phyloP scores from a whole-genome alignment of 2,329 filamentous ascomycete genomes.

The Claviceps cyperi region DNA sequence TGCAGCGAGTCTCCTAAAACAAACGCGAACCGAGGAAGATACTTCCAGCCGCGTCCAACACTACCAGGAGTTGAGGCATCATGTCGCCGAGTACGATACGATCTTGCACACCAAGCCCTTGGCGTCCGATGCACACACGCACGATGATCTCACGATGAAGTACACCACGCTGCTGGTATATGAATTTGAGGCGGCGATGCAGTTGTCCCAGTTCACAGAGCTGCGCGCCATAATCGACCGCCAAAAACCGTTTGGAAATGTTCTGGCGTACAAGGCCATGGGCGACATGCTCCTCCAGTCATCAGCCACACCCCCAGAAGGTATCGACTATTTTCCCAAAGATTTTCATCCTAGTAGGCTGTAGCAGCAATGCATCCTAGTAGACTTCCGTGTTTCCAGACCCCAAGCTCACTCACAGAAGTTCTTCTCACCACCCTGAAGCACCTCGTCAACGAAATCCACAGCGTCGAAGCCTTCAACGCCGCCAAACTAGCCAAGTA shows the following conservation, averaged over 20 bases:
- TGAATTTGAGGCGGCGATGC: slow-evolving; percentile 63
- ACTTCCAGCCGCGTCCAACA: slow-evolving; percentile 36
- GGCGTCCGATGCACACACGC: slow-evolving; percentile 26
- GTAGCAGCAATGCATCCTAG: not conserved
- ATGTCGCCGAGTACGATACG: slow-evolving; percentile 27
- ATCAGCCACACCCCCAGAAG: slow-evolving; percentile 34
- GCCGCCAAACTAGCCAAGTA: slow-evolving; percentile 54
- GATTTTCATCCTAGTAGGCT: not conserved
- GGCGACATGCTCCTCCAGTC: slow-evolving; percentile 49
- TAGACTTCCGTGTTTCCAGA: no score
- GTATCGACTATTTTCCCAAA: slow-evolving; percentile 18
- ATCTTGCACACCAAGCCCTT: not conserved
- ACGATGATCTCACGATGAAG: slow-evolving; percentile 44
- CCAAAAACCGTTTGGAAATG: slow-evolving; percentile 28
- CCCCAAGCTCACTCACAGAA: not conserved
- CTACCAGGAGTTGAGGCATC: slow-evolving; percentile 46
- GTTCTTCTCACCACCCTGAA: slow-evolving; percentile 41
- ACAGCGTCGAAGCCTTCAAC: slow-evolving; percentile 40
- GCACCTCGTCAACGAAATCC: slow-evolving; percentile 56
- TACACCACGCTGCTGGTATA: slow-evolving; percentile 55
- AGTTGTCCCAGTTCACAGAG: slow-evolving; percentile 52
- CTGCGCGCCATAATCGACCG: slow-evolving; percentile 45
- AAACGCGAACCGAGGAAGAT: slow-evolving; percentile 11
- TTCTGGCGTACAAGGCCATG: slow-evolving; percentile 43
- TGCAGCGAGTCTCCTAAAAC: slow-evolving; percentile 21